Evolutionary conservation across 495 filamentous ascomycete species (phyloP).

Genomic region (Aspergillus cavernicola): DNA sequence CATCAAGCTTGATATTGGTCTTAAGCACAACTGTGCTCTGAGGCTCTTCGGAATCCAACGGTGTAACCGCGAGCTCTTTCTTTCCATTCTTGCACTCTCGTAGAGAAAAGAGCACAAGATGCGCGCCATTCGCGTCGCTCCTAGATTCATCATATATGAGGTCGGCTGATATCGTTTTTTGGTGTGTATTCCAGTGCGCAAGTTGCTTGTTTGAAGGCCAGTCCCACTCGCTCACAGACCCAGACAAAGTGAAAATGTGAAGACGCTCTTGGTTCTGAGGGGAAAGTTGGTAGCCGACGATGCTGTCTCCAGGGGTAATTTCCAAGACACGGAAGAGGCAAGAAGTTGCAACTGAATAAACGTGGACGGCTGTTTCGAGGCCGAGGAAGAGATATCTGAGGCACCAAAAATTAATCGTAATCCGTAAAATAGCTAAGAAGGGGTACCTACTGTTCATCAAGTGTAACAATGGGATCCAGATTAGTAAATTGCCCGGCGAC

Average conservation of each 20-base stretch:
- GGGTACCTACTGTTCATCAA: constrained; percentile 70
- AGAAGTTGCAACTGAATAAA: constrained; percentile 79
- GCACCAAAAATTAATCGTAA: constrained; percentile 20
- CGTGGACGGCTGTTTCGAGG: constrained; percentile 59
- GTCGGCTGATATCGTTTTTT: constrained; percentile 23
- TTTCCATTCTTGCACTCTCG: constrained; percentile 30
- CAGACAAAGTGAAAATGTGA: constrained; percentile 66
- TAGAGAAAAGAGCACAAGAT: constrained; percentile 15
- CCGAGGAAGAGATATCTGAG: constrained; percentile 66
- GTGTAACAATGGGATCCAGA: constrained; percentile 73
- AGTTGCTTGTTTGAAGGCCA: constrained; percentile 61
- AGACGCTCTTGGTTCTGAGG: constrained; percentile 53
- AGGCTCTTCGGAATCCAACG: constrained; percentile 22
- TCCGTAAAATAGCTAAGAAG: background rate
- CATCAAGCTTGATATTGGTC: constrained; percentile 28
- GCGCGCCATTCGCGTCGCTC: background rate
- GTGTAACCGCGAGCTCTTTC: constrained; percentile 26
- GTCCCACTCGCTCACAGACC: constrained; percentile 66
- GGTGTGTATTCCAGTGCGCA: constrained; percentile 41
- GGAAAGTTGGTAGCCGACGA: constrained; percentile 58
- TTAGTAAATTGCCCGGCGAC: constrained; percentile 41
- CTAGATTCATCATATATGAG: constrained; percentile 13
- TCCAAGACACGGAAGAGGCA: constrained; percentile 63
- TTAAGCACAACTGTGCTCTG: constrained; percentile 24
- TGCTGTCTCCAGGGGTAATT: constrained; percentile 27